Base-by-base conservation (phyloP, 352 stramenopile species). In the Nothophytophthora sp. region DNA sequence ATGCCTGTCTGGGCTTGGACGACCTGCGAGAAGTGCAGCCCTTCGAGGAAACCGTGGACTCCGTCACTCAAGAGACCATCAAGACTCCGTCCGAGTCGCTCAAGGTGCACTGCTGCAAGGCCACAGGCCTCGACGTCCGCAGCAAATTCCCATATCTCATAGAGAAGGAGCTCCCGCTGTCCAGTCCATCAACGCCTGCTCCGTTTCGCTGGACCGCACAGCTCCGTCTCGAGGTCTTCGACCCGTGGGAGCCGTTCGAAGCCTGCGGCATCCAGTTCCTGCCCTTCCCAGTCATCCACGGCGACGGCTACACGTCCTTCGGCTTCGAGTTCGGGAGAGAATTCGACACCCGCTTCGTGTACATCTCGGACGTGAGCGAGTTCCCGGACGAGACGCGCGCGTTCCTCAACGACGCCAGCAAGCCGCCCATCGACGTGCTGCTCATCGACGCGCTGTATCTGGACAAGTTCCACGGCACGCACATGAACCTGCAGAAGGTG, bases 311-410 rank as follows among this genome's bases (percentile, higher is more conserved):
- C 49, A 55, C 80, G 13, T 84, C 77, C 12, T 73, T 65, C 32
- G 82, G 60, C 3, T 93, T 90, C 39, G 74, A 85, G 39, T 92
- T 91, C 39, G 82, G 82, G 1, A 29, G 22, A 3, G 77, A 90
- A 37, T 53, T 69, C 35, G 76, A 69, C 11, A 52, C 60, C 4
- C 76, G 80, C 5, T 68, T 93, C 27, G 76, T 89, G 22, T 93
- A 93, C 69, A 86, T 93, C 32, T 90, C 74, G 8, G 81, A 92
- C 58, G 70, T 90, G 53, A 90, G 78, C 35, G 61, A 78, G 20
- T 50, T 93, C 30, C 72, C 71, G 19, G 40, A 64, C 22, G 63
- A 86, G 20, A 65, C 76, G 20, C 53, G 65, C 12, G 52, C 33
- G 48, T 70, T 72, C 56, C 62, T 93, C 4, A 81, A 74, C 24